Evolutionary conservation across 2,329 filamentous ascomycete species (phyloP).

Genomic region (Mariannaea sp.): DNA sequence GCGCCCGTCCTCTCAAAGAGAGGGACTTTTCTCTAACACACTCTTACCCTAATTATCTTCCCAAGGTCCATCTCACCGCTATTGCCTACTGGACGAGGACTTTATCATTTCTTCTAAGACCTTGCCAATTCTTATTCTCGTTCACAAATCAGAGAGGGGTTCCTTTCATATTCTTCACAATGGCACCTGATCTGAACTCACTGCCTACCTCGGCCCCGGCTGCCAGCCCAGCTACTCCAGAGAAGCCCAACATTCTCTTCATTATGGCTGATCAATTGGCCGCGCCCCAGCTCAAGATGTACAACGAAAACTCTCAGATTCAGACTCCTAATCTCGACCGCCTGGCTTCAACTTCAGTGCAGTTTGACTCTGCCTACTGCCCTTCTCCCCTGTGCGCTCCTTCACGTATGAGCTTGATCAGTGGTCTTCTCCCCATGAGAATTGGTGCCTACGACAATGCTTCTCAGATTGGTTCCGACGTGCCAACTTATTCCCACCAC

Average conservation of each 20-base stretch:
- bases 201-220: conserved; percentile 59
- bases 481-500: conserved; percentile 92
- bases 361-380: conserved; percentile 94
- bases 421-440: conserved; percentile 86
- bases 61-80: no score
- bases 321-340: conserved; percentile 89
- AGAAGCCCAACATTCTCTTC: conserved; percentile 61
- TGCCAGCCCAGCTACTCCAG: conserved; percentile 25
- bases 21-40: no score
- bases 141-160: background rate
- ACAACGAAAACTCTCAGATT: conserved; percentile 87
- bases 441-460: conserved; percentile 94
- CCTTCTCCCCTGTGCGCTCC: conserved; percentile 91
- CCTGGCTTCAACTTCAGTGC: conserved; percentile 78
- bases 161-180: conserved; percentile 38
- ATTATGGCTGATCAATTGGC: conserved; percentile 98
- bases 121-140: background rate
- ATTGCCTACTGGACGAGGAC: no score
- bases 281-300: conserved; percentile 87
- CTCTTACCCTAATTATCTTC: no score
- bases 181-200: conserved; percentile 78
- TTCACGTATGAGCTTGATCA: conserved; percentile 93
- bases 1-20: no score
- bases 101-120: background rate
- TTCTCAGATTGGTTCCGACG: conserved; percentile 78